A percentile compares a stretch with the other conserved stretches of the same genome.
phyloP scores from a whole-genome alignment of 352 stramenopile species.

The Phytophthora pluvialis region DNA sequence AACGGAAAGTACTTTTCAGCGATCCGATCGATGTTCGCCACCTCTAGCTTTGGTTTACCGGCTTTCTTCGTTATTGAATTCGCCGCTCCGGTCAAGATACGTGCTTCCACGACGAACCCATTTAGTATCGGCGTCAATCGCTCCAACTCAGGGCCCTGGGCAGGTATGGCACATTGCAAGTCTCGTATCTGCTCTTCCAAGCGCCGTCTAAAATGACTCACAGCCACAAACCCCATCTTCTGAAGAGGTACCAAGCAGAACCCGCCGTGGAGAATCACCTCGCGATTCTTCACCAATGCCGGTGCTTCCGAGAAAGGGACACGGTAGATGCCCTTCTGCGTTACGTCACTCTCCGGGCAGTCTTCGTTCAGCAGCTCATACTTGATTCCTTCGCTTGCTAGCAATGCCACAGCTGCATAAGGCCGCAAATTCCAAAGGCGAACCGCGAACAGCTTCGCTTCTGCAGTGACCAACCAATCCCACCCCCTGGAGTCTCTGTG shows the following conservation, averaged over 20 bases:
- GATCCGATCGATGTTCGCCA: slow-evolving; percentile 72
- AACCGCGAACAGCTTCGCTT: slow-evolving; percentile 50
- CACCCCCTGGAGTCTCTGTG: slow-evolving; percentile 44
- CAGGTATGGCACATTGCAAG: slow-evolving; percentile 52
- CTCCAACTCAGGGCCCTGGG: slow-evolving; percentile 39
- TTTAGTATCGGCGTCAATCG: slow-evolving; percentile 47
- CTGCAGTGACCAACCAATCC: slow-evolving; percentile 64
- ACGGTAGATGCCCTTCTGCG: slow-evolving; percentile 36
- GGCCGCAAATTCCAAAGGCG: slow-evolving; percentile 34
- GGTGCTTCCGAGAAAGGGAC: slow-evolving; percentile 60
- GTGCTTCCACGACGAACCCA: slow-evolving; percentile 43
- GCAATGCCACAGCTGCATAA: slow-evolving; percentile 32
- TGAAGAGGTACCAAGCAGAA: slow-evolving; percentile 50
- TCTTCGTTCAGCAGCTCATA: slow-evolving; percentile 38
- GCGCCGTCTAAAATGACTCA: slow-evolving; percentile 46
- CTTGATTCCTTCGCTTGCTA: slow-evolving; percentile 43
- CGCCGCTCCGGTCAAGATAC: slow-evolving; percentile 20
- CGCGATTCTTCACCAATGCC: slow-evolving; percentile 46
- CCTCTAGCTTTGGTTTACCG: slow-evolving; percentile 17
- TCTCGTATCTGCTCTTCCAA: slow-evolving; percentile 47
- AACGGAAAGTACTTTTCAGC: slow-evolving; percentile 72
- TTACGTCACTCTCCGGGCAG: slow-evolving; percentile 15
- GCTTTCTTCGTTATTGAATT: slow-evolving; percentile 10
- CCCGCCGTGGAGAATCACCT: slow-evolving; percentile 53
- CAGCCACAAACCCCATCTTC: slow-evolving; percentile 44